Percentiles rank a stretch among this genome's conserved stretches.
Conservation (phyloP, 495 filamentous ascomycete species). For the Bathelium albidoporum region DNA sequence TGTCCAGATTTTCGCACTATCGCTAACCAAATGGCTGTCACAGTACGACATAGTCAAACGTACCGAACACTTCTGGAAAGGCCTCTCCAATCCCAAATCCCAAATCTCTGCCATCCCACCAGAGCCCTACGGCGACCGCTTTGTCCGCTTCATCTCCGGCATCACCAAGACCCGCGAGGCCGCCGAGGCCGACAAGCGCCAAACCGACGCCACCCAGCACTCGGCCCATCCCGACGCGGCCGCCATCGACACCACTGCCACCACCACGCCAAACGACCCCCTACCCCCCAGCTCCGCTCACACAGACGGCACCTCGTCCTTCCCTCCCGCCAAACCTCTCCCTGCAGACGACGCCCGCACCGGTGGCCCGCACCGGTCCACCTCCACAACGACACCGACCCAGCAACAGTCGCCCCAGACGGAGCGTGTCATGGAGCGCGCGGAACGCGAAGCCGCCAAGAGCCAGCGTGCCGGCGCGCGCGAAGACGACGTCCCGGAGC, state of each 20-base stretch:
- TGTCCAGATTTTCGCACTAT: background rate
- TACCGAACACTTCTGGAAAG: conserved; percentile 87
- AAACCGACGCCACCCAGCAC: conserved; percentile 14
- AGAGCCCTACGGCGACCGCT: conserved; percentile 83
- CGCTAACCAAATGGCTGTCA: conserved; percentile 17
- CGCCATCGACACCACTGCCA: background rate
- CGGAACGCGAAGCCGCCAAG: conserved; percentile 38
- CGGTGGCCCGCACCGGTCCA: conserved; percentile 24
- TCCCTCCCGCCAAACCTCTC: background rate
- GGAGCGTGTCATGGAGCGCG: conserved; percentile 43
- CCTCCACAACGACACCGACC: conserved; percentile 36
- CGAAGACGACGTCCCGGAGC: conserved; percentile 42
- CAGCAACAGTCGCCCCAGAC: conserved; percentile 41
- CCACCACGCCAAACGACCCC: conserved; percentile 16
- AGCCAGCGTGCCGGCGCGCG: conserved; percentile 39
- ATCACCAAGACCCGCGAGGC: conserved; percentile 81
- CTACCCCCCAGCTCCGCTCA: too few species aligned
- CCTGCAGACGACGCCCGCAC: background rate
- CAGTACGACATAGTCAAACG: conserved; percentile 84
- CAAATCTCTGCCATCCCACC: conserved; percentile 94
- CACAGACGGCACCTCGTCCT: background rate
- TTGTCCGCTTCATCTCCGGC: conserved; percentile 81
- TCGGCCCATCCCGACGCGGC: background rate
- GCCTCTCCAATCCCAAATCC: conserved; percentile 63
- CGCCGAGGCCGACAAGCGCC: conserved; percentile 49